Conservation (phyloP, 2,329 filamentous ascomycete genomes). For the Fusarium multiceps region DNA sequence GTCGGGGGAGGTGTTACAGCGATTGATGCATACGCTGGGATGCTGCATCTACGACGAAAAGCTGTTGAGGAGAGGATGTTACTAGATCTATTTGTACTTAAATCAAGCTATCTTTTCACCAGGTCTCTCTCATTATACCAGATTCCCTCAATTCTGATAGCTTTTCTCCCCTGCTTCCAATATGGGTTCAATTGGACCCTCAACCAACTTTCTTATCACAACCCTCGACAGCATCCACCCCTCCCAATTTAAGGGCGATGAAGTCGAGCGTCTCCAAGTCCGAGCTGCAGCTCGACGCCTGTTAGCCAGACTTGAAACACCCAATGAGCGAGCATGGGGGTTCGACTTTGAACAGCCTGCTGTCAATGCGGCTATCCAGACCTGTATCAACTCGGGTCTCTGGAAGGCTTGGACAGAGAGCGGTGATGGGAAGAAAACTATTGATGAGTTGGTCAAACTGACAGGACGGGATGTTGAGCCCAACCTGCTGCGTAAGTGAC, state of each 20-base stretch:
- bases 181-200: background rate
- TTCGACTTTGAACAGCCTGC: constrained; percentile 37
- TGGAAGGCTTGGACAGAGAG: constrained; percentile 26
- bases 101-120: no score
- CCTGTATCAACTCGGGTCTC: constrained; percentile 20
- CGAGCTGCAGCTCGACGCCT: constrained; percentile 23
- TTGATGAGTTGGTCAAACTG: constrained; percentile 27
- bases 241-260: constrained; percentile 7
- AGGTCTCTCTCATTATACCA: no score
- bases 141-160: no score
- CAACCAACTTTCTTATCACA: constrained; percentile 11
- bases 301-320: constrained; percentile 19
- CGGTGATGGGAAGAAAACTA: constrained; percentile 19
- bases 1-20: background rate
- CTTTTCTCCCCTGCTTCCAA: no score
- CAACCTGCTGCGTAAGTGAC: background rate
- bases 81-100: no score
- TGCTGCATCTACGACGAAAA: background rate
- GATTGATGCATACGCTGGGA: background rate
- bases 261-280: constrained; percentile 36
- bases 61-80: no score
- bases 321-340: constrained; percentile 33
- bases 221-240: constrained; percentile 13
- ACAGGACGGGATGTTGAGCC: constrained; percentile 11
- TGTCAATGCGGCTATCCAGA: constrained; percentile 31